Percentiles rank a stretch among this genome's conserved stretches.
These are phyloP conservation scores for Datisca glomerata DNA, from an alignment of 306 rosid species.

Conservation along the genomic window DNA sequence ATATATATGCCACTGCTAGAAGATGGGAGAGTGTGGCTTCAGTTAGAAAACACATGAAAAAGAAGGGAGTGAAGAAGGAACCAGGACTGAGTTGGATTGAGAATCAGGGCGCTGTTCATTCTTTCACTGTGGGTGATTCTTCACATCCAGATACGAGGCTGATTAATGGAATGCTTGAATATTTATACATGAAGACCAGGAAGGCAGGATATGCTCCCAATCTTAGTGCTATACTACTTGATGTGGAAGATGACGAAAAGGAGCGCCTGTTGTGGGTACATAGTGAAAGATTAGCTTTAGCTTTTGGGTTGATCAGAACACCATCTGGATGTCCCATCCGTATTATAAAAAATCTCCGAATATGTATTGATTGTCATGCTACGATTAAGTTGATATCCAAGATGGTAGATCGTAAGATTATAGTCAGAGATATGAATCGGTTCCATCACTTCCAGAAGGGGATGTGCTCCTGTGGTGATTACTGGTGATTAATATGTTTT, in stretches of 20 bases:
- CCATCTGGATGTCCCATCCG: conserved; percentile 60
- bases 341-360: conserved; percentile 60
- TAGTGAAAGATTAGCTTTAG: conserved; percentile 76
- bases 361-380: conserved; percentile 76
- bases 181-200: conserved; percentile 44
- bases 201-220: conserved; percentile 54
- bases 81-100: conserved; percentile 86
- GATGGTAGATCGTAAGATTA: conserved; percentile 38
- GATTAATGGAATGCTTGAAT: conserved; percentile 49
- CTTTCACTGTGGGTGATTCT: conserved; percentile 48
- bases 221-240: conserved; percentile 40
- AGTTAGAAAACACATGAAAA: conserved; percentile 66
- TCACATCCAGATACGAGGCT: conserved; percentile 55
- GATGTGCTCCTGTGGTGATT: conserved; percentile 50
- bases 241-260: conserved; percentile 69
- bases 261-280: conserved; percentile 62
- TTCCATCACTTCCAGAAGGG: conserved; percentile 77
- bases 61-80: conserved; percentile 65
- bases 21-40: conserved; percentile 57
- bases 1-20: conserved; percentile 52
- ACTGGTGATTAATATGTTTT: conserved; percentile 60
- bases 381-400: conserved; percentile 57
- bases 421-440: conserved; percentile 63
- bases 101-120: conserved; percentile 45
- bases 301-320: conserved; percentile 54